phyloP scores from a whole-genome alignment of 2,329 filamentous ascomycete species.

The Venturia aucupariae region DNA sequence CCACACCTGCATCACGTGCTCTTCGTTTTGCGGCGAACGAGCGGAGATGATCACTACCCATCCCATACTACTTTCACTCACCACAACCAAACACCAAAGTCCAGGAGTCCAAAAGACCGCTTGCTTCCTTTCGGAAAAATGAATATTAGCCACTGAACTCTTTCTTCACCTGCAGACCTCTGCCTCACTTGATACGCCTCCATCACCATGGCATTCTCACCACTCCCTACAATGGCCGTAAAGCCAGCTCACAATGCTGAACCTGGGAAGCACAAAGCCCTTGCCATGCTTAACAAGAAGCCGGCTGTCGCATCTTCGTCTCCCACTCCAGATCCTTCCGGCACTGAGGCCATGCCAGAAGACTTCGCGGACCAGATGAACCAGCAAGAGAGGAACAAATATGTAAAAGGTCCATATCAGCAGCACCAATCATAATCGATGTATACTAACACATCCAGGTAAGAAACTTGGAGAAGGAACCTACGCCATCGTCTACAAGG shows the following conservation, averaged over 20 bases:
- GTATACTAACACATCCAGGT: conserved; percentile 39
- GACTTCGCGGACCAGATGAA: conserved; percentile 42
- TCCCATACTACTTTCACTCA: neutral
- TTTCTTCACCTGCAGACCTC: conserved; percentile 14
- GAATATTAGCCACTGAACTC: neutral
- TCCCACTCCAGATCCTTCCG: conserved; percentile 14
- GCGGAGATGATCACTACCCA: no score
- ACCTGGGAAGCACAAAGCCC: conserved; percentile 1
- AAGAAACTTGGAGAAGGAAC: conserved; percentile 93
- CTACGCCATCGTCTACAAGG: conserved; percentile 91
- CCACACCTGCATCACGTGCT: neutral
- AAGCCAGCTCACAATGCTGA: neutral
- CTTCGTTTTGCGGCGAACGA: no score
- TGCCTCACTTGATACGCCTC: conserved; percentile 16
- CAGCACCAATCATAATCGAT: conserved; percentile 10
- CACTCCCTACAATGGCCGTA: neutral
- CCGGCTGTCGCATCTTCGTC: conserved; percentile 18
- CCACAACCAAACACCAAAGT: neutral
- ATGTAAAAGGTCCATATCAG: conserved; percentile 61
- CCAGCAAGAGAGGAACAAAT: conserved; percentile 60
- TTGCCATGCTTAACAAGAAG: conserved; percentile 7
- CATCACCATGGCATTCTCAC: conserved; percentile 17
- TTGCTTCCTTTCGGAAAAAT: neutral
- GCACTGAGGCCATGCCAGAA: conserved; percentile 16
- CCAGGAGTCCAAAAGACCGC: neutral